Conservation (phyloP, 2,329 filamentous ascomycete genomes). For the Arthroderma sp. region DNA sequence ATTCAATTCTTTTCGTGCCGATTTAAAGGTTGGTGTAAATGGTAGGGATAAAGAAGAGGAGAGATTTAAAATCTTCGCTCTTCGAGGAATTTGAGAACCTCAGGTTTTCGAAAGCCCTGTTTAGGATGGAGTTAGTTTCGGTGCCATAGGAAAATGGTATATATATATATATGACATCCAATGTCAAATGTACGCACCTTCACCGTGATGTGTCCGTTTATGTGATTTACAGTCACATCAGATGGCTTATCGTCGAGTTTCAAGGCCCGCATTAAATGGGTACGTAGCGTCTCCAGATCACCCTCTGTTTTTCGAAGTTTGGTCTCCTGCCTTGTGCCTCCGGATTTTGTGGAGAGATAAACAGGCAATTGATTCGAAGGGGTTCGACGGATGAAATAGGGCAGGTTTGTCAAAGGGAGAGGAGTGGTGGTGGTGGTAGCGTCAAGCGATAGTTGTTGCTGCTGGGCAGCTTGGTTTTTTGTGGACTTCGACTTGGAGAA, state of each 20-base stretch:
- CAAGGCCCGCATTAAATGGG: conserved; percentile 50
- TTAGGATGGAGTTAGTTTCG: neutral
- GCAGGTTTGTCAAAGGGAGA: conserved; percentile 32
- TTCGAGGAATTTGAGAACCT: conserved; percentile 36
- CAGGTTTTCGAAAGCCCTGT: conserved; percentile 38
- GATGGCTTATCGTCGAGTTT: conserved; percentile 34
- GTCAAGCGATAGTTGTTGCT: neutral
- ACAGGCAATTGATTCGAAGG: conserved; percentile 58
- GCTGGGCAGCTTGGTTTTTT: neutral
- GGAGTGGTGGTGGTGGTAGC: conserved; percentile 9
- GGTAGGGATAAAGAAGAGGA: no score
- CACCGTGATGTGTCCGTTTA: conserved; percentile 62
- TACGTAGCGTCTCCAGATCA: conserved; percentile 48
- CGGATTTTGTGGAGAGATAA: conserved; percentile 60
- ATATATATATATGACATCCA: neutral
- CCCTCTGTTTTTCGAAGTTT: conserved; percentile 69
- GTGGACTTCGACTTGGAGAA: conserved; percentile 10
- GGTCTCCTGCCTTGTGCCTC: conserved; percentile 63
- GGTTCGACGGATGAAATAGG: conserved; percentile 63
- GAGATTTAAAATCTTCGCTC: conserved; percentile 30
- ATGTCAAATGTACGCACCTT: conserved; percentile 41
- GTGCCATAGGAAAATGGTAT: conserved; percentile 1
- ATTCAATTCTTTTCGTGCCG: no score
- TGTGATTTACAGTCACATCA: conserved; percentile 38
- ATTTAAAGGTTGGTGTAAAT: no score